Conservation (phyloP, 208 protist species). For the Lotmaria passim region DNA sequence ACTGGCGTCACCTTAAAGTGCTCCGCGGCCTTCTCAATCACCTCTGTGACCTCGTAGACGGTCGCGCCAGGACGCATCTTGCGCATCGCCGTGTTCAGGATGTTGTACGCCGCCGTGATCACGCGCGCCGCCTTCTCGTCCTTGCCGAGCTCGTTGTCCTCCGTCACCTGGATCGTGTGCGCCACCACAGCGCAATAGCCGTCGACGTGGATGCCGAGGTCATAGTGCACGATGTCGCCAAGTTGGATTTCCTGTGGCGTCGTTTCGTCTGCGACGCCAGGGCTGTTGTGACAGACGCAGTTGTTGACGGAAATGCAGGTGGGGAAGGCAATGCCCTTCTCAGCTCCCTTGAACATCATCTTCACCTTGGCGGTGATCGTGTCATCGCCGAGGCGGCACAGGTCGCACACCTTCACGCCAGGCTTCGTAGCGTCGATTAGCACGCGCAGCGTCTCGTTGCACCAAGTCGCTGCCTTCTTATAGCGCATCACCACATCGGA, state of each 20-base stretch:
- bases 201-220: conserved; percentile 98
- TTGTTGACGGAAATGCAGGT: conserved; percentile 99
- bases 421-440: conserved; percentile 87
- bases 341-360: conserved; percentile 93
- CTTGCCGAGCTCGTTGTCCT: conserved; percentile 72
- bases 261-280: conserved; percentile 83
- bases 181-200: conserved; percentile 97
- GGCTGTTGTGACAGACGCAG: conserved; percentile 98
- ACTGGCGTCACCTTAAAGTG: conserved; percentile 94
- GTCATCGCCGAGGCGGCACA: conserved; percentile 90
- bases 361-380: conserved; percentile 86
- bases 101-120: conserved; percentile 95
- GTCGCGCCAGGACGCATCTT: conserved; percentile 88
- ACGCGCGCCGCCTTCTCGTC: conserved; percentile 93
- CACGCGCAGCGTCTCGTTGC: conserved; percentile 93
- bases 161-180: conserved; percentile 95
- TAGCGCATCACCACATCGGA: conserved; percentile 97
- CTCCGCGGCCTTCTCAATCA: conserved; percentile 95
- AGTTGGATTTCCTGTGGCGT: conserved; percentile 76
- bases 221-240: conserved; percentile 98
- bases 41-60: conserved; percentile 93
- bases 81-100: conserved; percentile 91
- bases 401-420: conserved; percentile 87
- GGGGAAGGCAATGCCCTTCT: conserved; percentile 99
- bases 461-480: conserved; percentile 95